Percentiles rank a stretch among this genome's conserved stretches.
These are phyloP conservation scores for Fusarium sp. DNA, from an alignment of 2,329 filamentous ascomycete genomes.

Conservation along the genomic window DNA sequence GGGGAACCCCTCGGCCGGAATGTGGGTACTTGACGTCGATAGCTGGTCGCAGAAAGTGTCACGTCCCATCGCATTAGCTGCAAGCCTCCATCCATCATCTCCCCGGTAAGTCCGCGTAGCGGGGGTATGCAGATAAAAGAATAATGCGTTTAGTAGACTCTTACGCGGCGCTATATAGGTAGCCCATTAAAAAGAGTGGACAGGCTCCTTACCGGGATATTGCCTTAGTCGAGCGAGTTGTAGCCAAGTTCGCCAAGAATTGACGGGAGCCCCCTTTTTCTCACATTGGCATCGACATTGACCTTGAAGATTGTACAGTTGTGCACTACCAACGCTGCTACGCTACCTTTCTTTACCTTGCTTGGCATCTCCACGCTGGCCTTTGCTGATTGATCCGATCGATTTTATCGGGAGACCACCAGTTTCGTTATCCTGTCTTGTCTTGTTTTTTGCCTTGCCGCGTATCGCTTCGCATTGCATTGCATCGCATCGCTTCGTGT, in stretches of 20 bases:
- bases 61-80: neutral
- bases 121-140: neutral
- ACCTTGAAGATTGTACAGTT: constrained; percentile 7
- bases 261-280: constrained; percentile 30
- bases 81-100: neutral
- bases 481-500: constrained; percentile 15
- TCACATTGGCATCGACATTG: constrained; percentile 6
- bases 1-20: neutral
- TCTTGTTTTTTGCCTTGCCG: constrained; percentile 5
- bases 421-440: neutral
- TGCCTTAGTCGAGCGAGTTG: constrained; percentile 22
- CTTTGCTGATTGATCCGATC: constrained; percentile 33
- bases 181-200: constrained; percentile 11
- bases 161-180: constrained; percentile 22
- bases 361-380: constrained; percentile 33
- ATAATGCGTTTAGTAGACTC: constrained; percentile 14
- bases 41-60: neutral
- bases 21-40: constrained; percentile 10
- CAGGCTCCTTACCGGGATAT: constrained; percentile 20
- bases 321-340: no score
- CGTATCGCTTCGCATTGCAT: neutral
- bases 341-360: constrained; percentile 1
- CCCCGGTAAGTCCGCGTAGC: neutral
- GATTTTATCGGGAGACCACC: constrained; percentile 30
- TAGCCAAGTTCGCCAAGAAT: constrained; percentile 30